Evolutionary conservation across 225 moss, liverwort and hornwort genomes (phyloP), one percentile per base, ranked within the genome.

Genomic region (Pseudisothecium myosuroides): DNA sequence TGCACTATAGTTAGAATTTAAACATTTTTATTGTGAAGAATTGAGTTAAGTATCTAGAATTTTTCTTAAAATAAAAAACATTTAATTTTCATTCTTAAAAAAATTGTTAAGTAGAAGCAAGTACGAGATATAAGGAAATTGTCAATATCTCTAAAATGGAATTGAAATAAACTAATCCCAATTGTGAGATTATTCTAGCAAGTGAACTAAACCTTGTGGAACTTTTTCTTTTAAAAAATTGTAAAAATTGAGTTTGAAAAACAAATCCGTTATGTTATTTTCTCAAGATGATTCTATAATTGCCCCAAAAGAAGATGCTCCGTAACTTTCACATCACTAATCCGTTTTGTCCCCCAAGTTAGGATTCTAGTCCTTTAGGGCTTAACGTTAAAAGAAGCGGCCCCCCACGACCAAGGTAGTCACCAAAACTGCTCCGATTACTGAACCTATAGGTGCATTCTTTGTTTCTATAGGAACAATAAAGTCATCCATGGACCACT

Each of bases 301-400:
- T 72, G 5, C 6, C 3, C 2, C 0, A 0, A 72, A 43, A 17
- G 3, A 72, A 45, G 43, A 28, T 43, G 10, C 10, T 45, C 28
- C 0, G 5, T 72, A 27, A 72, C 45, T 45, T 45, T 45, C 45
- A 45, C 45, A 45, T 45, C 6, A 45, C 45, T 45, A 45, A 45
- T 45, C 45, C 45, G 7, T 10, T 63, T 63, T 32, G 16, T 32
- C 8, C 16, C 4, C 8, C 4, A 32, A 1, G 19, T 2, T n/a
- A n/a, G 10, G 10, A 36, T 36, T 34, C 36, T 65, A 19, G 65
- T 36, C 18, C 3, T 36, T 36, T 18, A 65, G 36, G 36, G 19
- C 5, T 65, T 7, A 29, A 62, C 61, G 14, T 29, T 29, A 29
- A 29, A 27, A 4, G 7, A 31, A 1, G 4, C 2, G 7, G 2